phyloP scores from a whole-genome alignment of 2,329 filamentous ascomycete genomes.

The Pseudocercospora musae region DNA sequence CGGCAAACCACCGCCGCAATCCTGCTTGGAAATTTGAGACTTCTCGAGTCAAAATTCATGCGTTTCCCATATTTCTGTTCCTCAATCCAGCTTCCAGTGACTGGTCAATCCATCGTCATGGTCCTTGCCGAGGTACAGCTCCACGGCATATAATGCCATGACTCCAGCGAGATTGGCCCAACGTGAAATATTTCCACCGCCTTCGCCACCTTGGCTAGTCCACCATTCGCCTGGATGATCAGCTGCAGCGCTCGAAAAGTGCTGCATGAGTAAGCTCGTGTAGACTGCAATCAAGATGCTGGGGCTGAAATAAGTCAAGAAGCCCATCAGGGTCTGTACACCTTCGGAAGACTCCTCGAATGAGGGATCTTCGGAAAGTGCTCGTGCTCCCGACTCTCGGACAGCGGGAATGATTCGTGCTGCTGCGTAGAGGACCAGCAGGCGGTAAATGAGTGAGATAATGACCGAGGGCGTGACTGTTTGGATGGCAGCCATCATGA shows the following conservation, averaged over 20 bases:
- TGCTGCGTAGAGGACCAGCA: constrained; percentile 92
- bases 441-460: constrained; percentile 88
- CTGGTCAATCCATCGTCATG: constrained; percentile 71
- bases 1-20: neutral
- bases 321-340: constrained; percentile 73
- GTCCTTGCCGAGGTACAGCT: constrained; percentile 80
- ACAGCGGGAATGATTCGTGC: constrained; percentile 95
- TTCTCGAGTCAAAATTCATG: neutral
- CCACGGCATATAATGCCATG: constrained; percentile 85
- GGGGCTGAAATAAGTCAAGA: constrained; percentile 90
- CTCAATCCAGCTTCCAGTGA: constrained; percentile 71
- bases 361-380: constrained; percentile 77
- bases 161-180: constrained; percentile 91
- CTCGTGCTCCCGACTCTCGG: constrained; percentile 77
- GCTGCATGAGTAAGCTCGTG: constrained; percentile 90
- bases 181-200: constrained; percentile 81
- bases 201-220: constrained; percentile 78
- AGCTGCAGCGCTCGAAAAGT: constrained; percentile 73
- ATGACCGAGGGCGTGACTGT: constrained; percentile 95
- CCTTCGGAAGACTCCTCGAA: constrained; percentile 65
- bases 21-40: neutral
- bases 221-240: constrained; percentile 66
- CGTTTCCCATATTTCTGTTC: neutral
- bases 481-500: constrained; percentile 87
- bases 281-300: constrained; percentile 95